Conservation (phyloP, 371 early-diverging fungal genomes). For the Mortierella sp. region DNA sequence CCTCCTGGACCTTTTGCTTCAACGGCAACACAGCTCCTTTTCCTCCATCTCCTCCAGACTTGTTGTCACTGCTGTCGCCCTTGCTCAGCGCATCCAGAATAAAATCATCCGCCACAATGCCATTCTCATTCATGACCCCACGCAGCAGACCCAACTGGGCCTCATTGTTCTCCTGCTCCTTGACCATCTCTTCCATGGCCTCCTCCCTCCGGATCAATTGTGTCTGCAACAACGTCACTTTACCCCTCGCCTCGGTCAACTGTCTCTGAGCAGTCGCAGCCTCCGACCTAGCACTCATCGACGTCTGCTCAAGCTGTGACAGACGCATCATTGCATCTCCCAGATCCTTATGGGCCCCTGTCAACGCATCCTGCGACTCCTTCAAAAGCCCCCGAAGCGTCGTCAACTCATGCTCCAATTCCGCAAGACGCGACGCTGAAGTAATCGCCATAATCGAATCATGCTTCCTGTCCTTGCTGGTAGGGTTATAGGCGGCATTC, state of each 20-base stretch:
- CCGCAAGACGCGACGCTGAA: constrained; percentile 58
- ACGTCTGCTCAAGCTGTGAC: constrained; percentile 72
- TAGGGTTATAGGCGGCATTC: constrained; percentile 24
- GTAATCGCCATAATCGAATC: constrained; percentile 55
- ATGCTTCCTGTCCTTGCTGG: constrained; percentile 51
- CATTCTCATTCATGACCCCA: constrained; percentile 70
- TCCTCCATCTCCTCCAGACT: not conserved
- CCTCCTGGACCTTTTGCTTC: constrained; percentile 31
- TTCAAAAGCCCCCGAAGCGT: constrained; percentile 46
- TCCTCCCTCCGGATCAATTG: constrained; percentile 69
- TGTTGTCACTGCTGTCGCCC: not conserved
- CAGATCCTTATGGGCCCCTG: constrained; percentile 57
- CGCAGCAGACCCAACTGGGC: constrained; percentile 73
- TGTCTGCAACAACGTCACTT: constrained; percentile 64
- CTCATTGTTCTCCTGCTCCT: constrained; percentile 71
- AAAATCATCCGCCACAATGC: constrained; percentile 46
- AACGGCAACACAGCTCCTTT: not conserved
- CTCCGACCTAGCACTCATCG: constrained; percentile 71
- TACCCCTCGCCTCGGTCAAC: constrained; percentile 68
- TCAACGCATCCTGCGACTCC: constrained; percentile 45
- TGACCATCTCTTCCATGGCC: constrained; percentile 62
- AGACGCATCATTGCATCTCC: constrained; percentile 71
- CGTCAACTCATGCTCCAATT: constrained; percentile 64
- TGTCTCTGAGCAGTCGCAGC: constrained; percentile 65
- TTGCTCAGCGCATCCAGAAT: constrained; percentile 42